Percentiles rank a stretch among this genome's conserved stretches.
Conservation (phyloP, 2,329 filamentous ascomycete species). For the Madurella mycetomatis region DNA sequence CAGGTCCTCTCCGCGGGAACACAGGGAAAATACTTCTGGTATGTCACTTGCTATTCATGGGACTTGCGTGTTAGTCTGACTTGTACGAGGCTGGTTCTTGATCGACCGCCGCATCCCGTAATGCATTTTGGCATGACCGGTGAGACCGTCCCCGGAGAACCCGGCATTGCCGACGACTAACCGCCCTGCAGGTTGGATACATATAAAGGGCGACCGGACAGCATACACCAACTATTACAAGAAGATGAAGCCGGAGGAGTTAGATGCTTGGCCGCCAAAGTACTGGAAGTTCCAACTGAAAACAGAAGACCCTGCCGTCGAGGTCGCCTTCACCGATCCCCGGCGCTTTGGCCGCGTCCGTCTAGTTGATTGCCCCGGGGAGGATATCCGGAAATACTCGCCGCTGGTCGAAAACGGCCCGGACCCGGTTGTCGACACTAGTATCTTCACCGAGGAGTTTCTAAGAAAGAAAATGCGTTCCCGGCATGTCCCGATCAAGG, state of each 20-base stretch:
- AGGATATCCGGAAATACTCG: constrained; percentile 68
- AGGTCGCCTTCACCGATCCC: constrained; percentile 79
- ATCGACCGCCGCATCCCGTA: constrained; percentile 76
- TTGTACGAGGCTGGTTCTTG: constrained; percentile 47
- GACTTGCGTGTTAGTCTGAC: constrained; percentile 1
- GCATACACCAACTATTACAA: constrained; percentile 81
- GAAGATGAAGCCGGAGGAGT: constrained; percentile 56
- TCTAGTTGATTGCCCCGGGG: constrained; percentile 73
- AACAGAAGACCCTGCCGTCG: constrained; percentile 48
- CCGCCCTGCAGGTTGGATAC: constrained; percentile 64
- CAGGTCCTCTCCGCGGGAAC: constrained; percentile 63
- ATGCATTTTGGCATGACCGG: constrained; percentile 80
- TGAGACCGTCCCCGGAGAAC: constrained; percentile 34
- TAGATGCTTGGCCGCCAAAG: constrained; percentile 75
- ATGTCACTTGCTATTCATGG: constrained; percentile 15
- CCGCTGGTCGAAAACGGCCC: constrained; percentile 90
- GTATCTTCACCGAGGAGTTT: constrained; percentile 72
- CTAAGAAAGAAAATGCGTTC: constrained; percentile 64
- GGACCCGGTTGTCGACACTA: constrained; percentile 80
- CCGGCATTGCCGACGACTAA: constrained; percentile 35
- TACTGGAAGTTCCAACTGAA: constrained; percentile 79
- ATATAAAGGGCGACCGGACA: constrained; percentile 74
- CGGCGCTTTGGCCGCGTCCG: constrained; percentile 75
- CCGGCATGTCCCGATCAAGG: constrained; percentile 84
- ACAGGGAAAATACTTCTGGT: constrained; percentile 98